Evolutionary conservation across 305 asterid genomes (phyloP), one percentile per base, ranked within the genome.

Genomic region (Fraxinus nigra): DNA sequence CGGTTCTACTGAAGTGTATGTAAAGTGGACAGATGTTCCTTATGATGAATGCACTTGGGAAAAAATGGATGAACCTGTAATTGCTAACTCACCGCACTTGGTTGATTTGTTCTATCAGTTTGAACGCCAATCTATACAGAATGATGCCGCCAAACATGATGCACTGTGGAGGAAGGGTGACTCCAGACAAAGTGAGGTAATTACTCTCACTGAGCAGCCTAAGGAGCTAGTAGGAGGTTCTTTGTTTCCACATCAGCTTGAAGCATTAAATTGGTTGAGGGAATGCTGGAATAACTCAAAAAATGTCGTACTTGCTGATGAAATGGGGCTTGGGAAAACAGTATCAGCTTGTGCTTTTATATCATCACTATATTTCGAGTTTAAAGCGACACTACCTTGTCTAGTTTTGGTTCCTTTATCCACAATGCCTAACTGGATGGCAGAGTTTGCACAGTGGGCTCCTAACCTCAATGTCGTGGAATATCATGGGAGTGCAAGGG

Each of bases 21-120:
- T 96, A 76, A 96, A 92, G 87, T 96, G 99, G 99, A 90, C 89
- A 3, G 93, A 93, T 78, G 98, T 96, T 82, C 83, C 97, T 78
- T 93, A 96, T 81, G 97, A 93, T 85, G 99, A 96, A 86, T 96
- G 98, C 91, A 94, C 99, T 70, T 96, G 99, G 99, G 99, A 96
- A 89, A 94, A 88, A 82, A 87, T 86, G 75, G 93, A 93, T 59
- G 99, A 90, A 82, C 92, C 98, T 51, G 90, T 85, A 82, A 88
- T 94, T 86, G 87, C 90, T 61, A 88, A 90, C 28, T 90, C 89
- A 61, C 80, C 84, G 56, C 93, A 90, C 80, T 87, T 94, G 93
- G 86, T 96, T 79, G 95, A 96, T 84, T 81, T 84, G 70, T 94
- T 90, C 89, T 80, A 87, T 84, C 92, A 89, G 84, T 96, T 93